Conservation (phyloP, 371 early-diverging fungal species). For the Chytridium lagenaria region DNA sequence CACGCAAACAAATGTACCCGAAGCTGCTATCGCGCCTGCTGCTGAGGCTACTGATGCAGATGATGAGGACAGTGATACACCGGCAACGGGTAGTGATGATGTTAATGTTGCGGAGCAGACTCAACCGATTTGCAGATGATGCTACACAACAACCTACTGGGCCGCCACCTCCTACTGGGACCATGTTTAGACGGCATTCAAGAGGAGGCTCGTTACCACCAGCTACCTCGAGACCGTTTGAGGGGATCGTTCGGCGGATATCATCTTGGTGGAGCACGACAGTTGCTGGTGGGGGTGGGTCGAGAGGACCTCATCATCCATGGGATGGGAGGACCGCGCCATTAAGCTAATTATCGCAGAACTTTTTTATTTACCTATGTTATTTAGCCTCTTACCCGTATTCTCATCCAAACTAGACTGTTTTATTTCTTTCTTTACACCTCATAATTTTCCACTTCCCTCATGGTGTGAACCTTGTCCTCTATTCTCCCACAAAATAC, state of each 20-base stretch:
- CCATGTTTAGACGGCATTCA: neutral
- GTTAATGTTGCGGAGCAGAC: neutral
- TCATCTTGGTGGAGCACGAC: conserved; percentile 3
- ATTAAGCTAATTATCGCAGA: neutral
- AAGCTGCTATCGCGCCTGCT: neutral
- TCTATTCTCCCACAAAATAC: neutral
- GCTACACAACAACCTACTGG: neutral
- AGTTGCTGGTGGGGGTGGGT: neutral
- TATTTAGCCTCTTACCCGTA: neutral
- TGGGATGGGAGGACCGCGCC: neutral
- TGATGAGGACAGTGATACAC: conserved; percentile 1
- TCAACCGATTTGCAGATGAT: neutral
- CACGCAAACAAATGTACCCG: neutral
- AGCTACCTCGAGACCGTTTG: neutral
- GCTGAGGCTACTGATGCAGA: neutral
- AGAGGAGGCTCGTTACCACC: no score
- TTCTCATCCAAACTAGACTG: neutral
- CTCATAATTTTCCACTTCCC: no score
- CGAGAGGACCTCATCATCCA: neutral
- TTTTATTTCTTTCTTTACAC: neutral
- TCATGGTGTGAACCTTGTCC: neutral
- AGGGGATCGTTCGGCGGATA: neutral
- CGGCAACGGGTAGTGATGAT: neutral
- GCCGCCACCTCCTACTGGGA: neutral
- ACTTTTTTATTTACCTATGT: neutral